Evolutionary conservation across 2,329 filamentous ascomycete species (phyloP).

Genomic region (Balansia obtecta): DNA sequence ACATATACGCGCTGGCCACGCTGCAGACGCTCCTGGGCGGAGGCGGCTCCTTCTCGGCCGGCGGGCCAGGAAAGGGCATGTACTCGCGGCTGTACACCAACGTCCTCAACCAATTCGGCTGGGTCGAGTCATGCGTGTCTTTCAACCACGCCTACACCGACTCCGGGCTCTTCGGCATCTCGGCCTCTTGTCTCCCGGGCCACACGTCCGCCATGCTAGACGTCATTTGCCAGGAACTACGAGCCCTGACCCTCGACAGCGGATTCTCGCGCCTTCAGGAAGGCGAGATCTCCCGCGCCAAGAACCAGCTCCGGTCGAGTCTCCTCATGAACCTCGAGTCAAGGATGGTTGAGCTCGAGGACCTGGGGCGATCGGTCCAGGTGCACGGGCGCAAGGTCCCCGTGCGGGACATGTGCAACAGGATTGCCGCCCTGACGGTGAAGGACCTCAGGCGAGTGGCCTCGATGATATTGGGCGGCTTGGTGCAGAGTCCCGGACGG

Average conservation of each 20-base stretch:
- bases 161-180: conserved; percentile 88
- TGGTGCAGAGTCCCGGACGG: conserved; percentile 58
- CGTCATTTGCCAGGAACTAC: conserved; percentile 86
- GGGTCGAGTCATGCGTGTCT: conserved; percentile 90
- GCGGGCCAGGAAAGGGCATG: conserved; percentile 97
- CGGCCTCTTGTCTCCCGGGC: conserved; percentile 69
- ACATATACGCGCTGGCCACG: conserved; percentile 93
- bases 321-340: conserved; percentile 96
- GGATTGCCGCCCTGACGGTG: conserved; percentile 73
- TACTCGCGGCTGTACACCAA: conserved; percentile 96
- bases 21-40: conserved; percentile 92
- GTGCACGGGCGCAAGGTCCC: conserved; percentile 91
- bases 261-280: conserved; percentile 62
- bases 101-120: conserved; percentile 92
- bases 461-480: conserved; percentile 61
- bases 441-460: conserved; percentile 75
- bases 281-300: conserved; percentile 77
- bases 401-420: conserved; percentile 81
- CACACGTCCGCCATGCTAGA: conserved; percentile 78
- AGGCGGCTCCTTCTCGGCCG: conserved; percentile 91
- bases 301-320: conserved; percentile 86
- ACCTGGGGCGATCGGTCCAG: conserved; percentile 88
- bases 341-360: conserved; percentile 94
- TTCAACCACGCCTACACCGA: conserved; percentile 98
- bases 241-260: conserved; percentile 60